Evolutionary conservation across 2,329 filamentous ascomycete species (phyloP).

Genomic region (Penicillium thymicola): DNA sequence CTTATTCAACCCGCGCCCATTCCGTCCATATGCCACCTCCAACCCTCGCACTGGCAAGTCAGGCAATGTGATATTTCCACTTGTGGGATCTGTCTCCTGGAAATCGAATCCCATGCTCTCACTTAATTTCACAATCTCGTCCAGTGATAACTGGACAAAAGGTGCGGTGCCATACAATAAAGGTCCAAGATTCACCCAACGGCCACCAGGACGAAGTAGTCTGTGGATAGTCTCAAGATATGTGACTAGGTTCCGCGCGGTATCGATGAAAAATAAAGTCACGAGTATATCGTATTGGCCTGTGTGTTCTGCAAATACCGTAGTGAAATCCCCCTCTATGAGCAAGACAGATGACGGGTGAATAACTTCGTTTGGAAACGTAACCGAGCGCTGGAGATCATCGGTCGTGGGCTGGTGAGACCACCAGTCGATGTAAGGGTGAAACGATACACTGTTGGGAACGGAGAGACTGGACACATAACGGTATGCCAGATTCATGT

Average conservation of each 20-base stretch:
- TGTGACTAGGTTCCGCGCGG: conserved; percentile 53
- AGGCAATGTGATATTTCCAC: conserved; percentile 45
- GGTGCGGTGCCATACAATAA: conserved; percentile 55
- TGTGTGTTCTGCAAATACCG: conserved; percentile 28
- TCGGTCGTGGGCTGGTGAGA: conserved; percentile 52
- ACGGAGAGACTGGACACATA: conserved; percentile 42
- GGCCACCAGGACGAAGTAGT: conserved; percentile 48
- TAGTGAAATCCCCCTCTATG: conserved; percentile 58
- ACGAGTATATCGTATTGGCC: conserved; percentile 49
- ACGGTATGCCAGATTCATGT: conserved; percentile 55
- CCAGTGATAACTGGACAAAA: conserved; percentile 54
- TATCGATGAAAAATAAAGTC: conserved; percentile 62
- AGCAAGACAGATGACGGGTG: conserved; percentile 36
- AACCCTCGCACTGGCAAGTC: conserved; percentile 43
- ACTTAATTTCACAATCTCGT: conserved; percentile 51
- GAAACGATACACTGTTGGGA: conserved; percentile 27
- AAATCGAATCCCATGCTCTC: conserved; percentile 54
- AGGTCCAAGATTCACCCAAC: conserved; percentile 58
- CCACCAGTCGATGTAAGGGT: conserved; percentile 57
- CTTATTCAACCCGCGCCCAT: conserved; percentile 49
- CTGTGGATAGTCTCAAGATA: conserved; percentile 55
- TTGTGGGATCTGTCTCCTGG: conserved; percentile 41
- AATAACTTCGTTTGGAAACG: conserved; percentile 45
- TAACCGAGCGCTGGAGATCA: conserved; percentile 48
- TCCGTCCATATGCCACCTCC: conserved; percentile 53